phyloP scores from a whole-genome alignment of 1,284 basidiomycete species.

The Papiliotrema nemorosa region DNA sequence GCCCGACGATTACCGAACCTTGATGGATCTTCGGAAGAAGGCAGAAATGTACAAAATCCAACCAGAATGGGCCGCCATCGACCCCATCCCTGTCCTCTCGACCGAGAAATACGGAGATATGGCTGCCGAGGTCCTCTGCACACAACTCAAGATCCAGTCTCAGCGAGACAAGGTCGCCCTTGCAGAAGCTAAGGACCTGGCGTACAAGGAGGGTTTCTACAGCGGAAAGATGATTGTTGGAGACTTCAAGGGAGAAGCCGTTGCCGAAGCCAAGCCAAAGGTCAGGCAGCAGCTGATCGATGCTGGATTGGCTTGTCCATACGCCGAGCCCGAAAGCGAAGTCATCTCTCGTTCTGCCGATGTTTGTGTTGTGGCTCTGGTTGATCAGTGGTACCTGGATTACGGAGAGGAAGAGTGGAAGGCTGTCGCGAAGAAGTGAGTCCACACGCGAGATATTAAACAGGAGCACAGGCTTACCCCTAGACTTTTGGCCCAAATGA shows the following conservation, averaged over 20 bases:
- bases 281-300: conserved; percentile 83
- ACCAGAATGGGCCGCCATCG: conserved; percentile 78
- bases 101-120: conserved; percentile 91
- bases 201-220: conserved; percentile 99
- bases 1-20: conserved; percentile 90
- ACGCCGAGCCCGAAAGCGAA: conserved; percentile 92
- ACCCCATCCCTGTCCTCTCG: conserved; percentile 81
- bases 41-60: conserved; percentile 95
- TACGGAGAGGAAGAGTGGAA: conserved; percentile 92
- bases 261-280: conserved; percentile 87
- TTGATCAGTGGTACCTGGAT: conserved; percentile 99
- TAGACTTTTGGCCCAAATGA: conserved; percentile 79
- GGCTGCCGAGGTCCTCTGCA: conserved; percentile 81
- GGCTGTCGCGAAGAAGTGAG: conserved; percentile 74
- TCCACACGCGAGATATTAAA: conserved; percentile 14
- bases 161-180: conserved; percentile 92
- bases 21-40: conserved; percentile 93
- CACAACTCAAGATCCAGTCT: conserved; percentile 90
- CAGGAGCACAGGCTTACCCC: not conserved
- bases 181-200: conserved; percentile 93
- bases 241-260: conserved; percentile 78
- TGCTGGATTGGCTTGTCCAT: conserved; percentile 74
- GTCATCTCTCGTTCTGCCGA: conserved; percentile 87
- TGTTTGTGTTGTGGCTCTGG: conserved; percentile 95
- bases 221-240: conserved; percentile 85